phyloP scores from a whole-genome alignment of 345 rosid genomes.

The Clausena lansium region DNA sequence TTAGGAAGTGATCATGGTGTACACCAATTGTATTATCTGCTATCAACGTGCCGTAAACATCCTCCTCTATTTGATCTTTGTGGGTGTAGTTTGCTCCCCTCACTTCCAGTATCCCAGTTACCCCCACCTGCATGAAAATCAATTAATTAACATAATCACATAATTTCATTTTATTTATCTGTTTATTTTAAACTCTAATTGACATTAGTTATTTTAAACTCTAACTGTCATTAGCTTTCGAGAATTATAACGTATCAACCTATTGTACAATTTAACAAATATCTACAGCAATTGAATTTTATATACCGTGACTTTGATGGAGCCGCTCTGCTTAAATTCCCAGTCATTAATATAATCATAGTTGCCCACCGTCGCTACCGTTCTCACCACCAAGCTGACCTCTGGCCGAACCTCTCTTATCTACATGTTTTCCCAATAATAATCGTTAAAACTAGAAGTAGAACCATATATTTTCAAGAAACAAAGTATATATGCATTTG shows the following conservation, averaged over 20 bases:
- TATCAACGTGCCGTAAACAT: slow-evolving; percentile 36
- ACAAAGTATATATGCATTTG: too few relatives aligned
- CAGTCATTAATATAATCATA: slow-evolving; percentile 30
- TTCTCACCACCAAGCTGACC: slow-evolving; percentile 33
- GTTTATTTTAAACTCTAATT: too few relatives aligned
- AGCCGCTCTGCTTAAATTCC: slow-evolving; percentile 38
- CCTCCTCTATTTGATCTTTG: slow-evolving; percentile 24
- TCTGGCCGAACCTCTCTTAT: slow-evolving; percentile 29
- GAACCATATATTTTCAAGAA: too few relatives aligned
- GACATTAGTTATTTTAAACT: too few relatives aligned
- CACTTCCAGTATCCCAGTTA: slow-evolving; percentile 37
- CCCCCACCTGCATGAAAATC: slow-evolving; percentile 30
- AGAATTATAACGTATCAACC: too few relatives aligned
- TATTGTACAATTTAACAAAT: too few relatives aligned
- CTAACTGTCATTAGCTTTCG: too few relatives aligned
- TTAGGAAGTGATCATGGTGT: slow-evolving; percentile 45
- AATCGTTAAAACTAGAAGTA: too few relatives aligned
- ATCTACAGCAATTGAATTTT: too few relatives aligned
- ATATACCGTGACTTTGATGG: slow-evolving; percentile 10
- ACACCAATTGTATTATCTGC: slow-evolving; percentile 40
- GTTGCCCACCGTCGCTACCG: slow-evolving; percentile 29
- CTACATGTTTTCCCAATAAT: neutral
- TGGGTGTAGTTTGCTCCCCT: slow-evolving; percentile 33
- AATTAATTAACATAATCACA: neutral
- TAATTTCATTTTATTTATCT: neutral